Base-by-base conservation (phyloP, 768 basidiomycete species). In the Hygrophorus russula region DNA sequence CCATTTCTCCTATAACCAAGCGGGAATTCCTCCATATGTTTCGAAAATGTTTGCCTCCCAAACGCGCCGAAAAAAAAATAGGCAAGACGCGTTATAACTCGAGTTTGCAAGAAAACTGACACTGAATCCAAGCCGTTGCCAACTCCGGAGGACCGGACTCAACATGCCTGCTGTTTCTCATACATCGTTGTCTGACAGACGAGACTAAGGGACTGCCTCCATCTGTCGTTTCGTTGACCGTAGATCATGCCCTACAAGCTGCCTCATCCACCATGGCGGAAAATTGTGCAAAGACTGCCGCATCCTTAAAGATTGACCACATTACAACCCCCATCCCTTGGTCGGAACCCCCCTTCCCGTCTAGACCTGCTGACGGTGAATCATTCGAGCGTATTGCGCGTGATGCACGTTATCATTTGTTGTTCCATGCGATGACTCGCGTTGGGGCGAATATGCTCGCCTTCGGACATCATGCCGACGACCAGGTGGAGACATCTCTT, bases 61-160 rank as follows among this genome's bases (percentile, higher is more conserved):
- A 52, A 5, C 74, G 74, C 15, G 79, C 78, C 76, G 51, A 62
- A 1, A 46, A 51, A 2, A 63, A 54, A n/a, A 60, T 80, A 40
- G 73, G 76, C 73, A 61, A 49, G 46, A 43, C 5, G 32, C 20
- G n/a, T 32, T 9, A 4, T 14, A 5, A 28, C n/a, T 14, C 35
- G 9, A 12, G 38, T 38, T 33, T 7, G 14, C 42, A 38, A 43
- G 39, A 36, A 15, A 38, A 27, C 18, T 31, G 15, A 35, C 31
- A 24, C 17, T 36, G 14, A 18, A n/a, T 18, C 20, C 19, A 43
- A 86, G 88, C 73, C 29, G 71, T 89, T 35, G 86, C 81, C 15
- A 80, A 78, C 57, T 90, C 88, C 9, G 88, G 82, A 5, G 88
- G 88, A 1, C 75, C 86, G 8, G 88, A 91, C 58, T 91, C 88